Evolutionary conservation across 2,329 filamentous ascomycete species (phyloP).

Genomic region (Phaeosphaeriaceae sp.): DNA sequence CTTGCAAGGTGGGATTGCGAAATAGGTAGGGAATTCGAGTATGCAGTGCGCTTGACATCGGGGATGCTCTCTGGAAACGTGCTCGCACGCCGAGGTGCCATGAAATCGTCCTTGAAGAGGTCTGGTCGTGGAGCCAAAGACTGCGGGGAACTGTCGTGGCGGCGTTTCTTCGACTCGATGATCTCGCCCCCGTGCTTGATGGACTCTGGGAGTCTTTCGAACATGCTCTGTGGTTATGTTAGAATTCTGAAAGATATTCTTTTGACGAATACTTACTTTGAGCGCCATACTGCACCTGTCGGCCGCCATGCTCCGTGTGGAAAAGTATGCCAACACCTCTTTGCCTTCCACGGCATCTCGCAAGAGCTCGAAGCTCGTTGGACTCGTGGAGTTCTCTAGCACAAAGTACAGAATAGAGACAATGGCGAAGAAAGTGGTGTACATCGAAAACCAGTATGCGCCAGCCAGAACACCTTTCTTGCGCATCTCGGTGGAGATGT

Average conservation of each 20-base stretch:
- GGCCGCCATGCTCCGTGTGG: conserved; percentile 85
- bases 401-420: conserved; percentile 81
- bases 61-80: conserved; percentile 47
- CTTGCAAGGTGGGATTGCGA: conserved; percentile 38
- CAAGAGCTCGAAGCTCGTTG: conserved; percentile 78
- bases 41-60: conserved; percentile 33
- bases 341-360: conserved; percentile 85
- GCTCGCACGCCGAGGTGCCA: conserved; percentile 38
- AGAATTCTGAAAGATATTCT: conserved; percentile 9
- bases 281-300: conserved; percentile 83
- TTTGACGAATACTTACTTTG: conserved; percentile 62
- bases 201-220: conserved; percentile 80
- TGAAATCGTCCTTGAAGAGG: conserved; percentile 32
- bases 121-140: conserved; percentile 33
- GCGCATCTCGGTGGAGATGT: conserved; percentile 80
- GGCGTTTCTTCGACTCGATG: conserved; percentile 45
- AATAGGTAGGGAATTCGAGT: conserved; percentile 33
- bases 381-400: conserved; percentile 78
- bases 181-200: conserved; percentile 59
- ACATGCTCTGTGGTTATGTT: conserved; percentile 67
- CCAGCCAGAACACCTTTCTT: conserved; percentile 77
- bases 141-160: conserved; percentile 47
- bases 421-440: conserved; percentile 82
- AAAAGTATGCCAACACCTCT: conserved; percentile 79
- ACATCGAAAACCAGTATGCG: conserved; percentile 87